Percentiles rank a stretch among this genome's conserved stretches.
These are phyloP conservation scores for Arthrobotrys sphaeroides DNA, from an alignment of 2,329 filamentous ascomycete species.

Conservation along the genomic window DNA sequence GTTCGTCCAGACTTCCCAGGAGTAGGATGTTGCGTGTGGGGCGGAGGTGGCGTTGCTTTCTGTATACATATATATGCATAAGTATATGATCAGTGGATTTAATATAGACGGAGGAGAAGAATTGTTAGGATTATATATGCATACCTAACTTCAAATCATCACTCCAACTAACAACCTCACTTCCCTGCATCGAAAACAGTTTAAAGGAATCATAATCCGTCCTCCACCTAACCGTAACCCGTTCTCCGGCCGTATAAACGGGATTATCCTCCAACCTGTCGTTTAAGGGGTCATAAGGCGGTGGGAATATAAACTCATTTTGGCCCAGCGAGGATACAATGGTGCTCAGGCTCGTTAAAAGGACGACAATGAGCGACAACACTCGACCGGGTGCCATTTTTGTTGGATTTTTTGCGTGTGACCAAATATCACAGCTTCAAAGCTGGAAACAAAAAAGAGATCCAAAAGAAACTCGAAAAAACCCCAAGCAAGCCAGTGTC, in stretches of 20 bases:
- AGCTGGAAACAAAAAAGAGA: too few relatives aligned
- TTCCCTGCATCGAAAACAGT: constrained; percentile 1
- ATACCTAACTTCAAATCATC: neutral
- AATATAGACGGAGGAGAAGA: neutral
- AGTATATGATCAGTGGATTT: too few relatives aligned
- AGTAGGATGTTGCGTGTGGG: constrained; percentile 12
- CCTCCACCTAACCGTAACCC: constrained; percentile 41
- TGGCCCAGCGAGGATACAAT: neutral
- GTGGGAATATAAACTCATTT: constrained; percentile 14
- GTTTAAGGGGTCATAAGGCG: neutral
- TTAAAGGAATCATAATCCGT: neutral
- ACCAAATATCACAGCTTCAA: too few relatives aligned
- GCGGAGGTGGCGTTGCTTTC: constrained; percentile 15
- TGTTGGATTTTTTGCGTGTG: too few relatives aligned
- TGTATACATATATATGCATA: constrained; percentile 2
- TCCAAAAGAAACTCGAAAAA: too few relatives aligned
- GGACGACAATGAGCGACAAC: too few relatives aligned
- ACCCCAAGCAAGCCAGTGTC: too few relatives aligned
- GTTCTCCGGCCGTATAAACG: neutral
- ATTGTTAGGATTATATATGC: too few relatives aligned
- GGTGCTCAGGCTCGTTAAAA: neutral
- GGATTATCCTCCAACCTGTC: neutral
- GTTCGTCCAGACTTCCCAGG: constrained; percentile 17
- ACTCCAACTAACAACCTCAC: neutral
- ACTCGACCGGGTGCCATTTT: too few relatives aligned